Evolutionary conservation across 106 monocot species (phyloP).

Genomic region (Dendrobium officinale): DNA sequence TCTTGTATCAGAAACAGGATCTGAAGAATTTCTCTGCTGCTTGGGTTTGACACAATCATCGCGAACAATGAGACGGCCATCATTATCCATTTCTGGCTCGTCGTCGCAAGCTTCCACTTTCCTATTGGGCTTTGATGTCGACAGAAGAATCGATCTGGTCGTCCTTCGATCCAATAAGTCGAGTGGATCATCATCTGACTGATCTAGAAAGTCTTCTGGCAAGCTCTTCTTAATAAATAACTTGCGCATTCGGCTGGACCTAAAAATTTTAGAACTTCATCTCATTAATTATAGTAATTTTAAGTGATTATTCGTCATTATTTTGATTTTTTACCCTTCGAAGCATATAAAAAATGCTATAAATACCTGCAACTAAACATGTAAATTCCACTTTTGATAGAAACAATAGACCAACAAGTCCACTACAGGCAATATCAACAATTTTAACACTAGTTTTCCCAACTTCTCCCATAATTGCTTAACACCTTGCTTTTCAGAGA

Average conservation of each 20-base stretch:
- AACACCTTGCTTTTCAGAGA: no score
- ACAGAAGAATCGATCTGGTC: conserved; percentile 50
- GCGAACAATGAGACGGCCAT: conserved; percentile 72
- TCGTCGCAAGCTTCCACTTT: conserved; percentile 30
- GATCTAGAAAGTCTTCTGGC: conserved; percentile 39
- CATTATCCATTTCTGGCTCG: conserved; percentile 63
- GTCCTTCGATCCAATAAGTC: conserved; percentile 74
- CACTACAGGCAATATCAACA: no score
- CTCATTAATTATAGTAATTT: no score
- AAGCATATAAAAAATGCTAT: no score
- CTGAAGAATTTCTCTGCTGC: conserved; percentile 30
- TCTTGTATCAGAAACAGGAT: conserved; percentile 27
- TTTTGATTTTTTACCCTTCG: no score
- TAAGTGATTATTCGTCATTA: no score
- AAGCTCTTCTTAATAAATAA: conserved; percentile 23
- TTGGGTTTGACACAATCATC: conserved; percentile 33
- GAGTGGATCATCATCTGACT: conserved; percentile 50
- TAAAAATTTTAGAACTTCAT: neutral
- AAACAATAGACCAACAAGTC: no score
- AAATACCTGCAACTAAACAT: no score
- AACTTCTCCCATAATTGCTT: no score
- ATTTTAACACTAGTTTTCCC: no score
- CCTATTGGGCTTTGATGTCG: conserved; percentile 24
- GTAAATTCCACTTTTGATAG: no score
- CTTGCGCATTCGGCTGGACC: conserved; percentile 29